Percentiles rank a stretch among this genome's conserved stretches.
Evolutionary conservation across 768 basidiomycete species (phyloP).

Genomic region (Kwoniella europaea): DNA sequence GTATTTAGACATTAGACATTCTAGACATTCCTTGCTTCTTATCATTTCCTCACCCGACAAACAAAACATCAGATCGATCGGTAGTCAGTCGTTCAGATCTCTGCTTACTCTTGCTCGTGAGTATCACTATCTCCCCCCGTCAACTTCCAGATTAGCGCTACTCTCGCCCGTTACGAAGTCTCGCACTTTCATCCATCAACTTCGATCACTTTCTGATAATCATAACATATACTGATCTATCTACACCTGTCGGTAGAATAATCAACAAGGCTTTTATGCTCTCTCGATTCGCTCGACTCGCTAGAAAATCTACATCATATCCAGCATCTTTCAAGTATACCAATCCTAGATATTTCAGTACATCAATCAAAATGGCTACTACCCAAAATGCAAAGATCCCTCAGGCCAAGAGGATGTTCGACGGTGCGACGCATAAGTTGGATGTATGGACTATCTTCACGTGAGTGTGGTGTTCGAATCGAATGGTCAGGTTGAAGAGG

Average conservation of each 20-base stretch:
- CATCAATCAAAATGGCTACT: conserved; percentile 24
- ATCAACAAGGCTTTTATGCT: conserved; percentile 7
- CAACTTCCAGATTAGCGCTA: no score
- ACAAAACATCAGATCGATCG: neutral
- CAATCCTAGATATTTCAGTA: neutral
- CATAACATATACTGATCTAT: neutral
- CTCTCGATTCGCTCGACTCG: conserved; percentile 1
- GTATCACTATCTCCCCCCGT: no score
- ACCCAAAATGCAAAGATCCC: conserved; percentile 37
- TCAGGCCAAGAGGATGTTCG: conserved; percentile 53
- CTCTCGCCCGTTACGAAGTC: no score
- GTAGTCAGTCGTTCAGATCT: neutral
- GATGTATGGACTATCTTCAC: conserved; percentile 59
- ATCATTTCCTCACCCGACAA: neutral
- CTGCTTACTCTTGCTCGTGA: no score
- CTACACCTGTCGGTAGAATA: neutral
- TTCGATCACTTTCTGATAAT: neutral
- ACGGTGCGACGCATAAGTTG: conserved; percentile 54
- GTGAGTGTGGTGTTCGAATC: conserved; percentile 34
- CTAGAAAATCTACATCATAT: neutral
- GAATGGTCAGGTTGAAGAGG: no score
- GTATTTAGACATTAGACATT: neutral
- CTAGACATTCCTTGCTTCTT: neutral
- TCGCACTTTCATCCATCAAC: neutral
- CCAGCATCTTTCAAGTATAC: neutral